phyloP scores from a whole-genome alignment of 108 stramenopile genomes.

The Ochromonas danica region DNA sequence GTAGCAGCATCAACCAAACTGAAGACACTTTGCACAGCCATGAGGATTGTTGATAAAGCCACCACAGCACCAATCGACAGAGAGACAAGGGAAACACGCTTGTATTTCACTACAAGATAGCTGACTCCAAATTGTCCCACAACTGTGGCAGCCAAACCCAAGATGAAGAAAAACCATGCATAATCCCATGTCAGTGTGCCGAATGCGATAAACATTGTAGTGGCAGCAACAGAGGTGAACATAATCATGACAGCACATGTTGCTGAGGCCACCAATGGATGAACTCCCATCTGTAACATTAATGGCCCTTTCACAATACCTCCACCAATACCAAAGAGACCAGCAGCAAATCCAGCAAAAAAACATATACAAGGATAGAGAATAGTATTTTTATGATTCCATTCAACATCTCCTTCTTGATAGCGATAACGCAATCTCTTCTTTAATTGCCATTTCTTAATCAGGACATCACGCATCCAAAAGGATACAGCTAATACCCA shows the following conservation, averaged over 20 bases:
- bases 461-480: slow-evolving; percentile 67
- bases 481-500: slow-evolving; percentile 70
- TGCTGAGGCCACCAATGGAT: slow-evolving; percentile 81
- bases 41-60: slow-evolving; percentile 62
- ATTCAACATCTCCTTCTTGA: slow-evolving; percentile 86
- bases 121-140: slow-evolving; percentile 74
- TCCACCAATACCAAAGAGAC: slow-evolving; percentile 89
- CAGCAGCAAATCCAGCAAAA: slow-evolving; percentile 88
- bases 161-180: slow-evolving; percentile 68
- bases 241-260: slow-evolving; percentile 85
- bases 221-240: slow-evolving; percentile 79
- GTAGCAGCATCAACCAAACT: not conserved
- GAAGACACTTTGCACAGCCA: slow-evolving; percentile 53
- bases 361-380: slow-evolving; percentile 80
- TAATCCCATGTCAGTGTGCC: slow-evolving; percentile 77
- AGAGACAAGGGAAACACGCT: slow-evolving; percentile 82
- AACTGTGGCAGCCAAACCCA: slow-evolving; percentile 76
- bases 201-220: slow-evolving; percentile 89
- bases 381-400: slow-evolving; percentile 75
- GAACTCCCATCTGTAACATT: slow-evolving; percentile 88
- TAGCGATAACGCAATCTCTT: slow-evolving; percentile 68
- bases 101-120: slow-evolving; percentile 66
- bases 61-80: slow-evolving; percentile 89
- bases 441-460: slow-evolving; percentile 73
- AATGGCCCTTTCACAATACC: slow-evolving; percentile 91